Base-by-base conservation (phyloP, 2,329 filamentous ascomycete species). In the Corynespora cassiicola region DNA sequence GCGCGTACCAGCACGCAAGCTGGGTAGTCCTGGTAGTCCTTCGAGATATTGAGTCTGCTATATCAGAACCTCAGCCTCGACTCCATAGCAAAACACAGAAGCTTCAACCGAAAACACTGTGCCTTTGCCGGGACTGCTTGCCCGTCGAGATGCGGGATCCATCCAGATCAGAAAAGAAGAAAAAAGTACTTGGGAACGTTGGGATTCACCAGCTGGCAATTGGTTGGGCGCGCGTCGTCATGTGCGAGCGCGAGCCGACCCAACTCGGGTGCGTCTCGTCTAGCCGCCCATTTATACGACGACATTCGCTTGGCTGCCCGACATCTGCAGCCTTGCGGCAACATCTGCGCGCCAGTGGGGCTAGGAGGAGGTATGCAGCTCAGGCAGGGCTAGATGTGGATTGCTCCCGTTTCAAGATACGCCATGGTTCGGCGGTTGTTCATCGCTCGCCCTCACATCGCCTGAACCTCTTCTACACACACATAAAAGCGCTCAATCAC, bases 1-100 rank as follows among this genome's bases (percentile, higher is more conserved):
- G 79, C 80, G 75, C 80, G 77, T 75, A 75, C 65, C 66, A 73
- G 61, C 69, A 63, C 57, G 61, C 61, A 61, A 63, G 61, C 75
- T 75, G 70, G 74, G 74, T n/a, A n/a, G n/a, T n/a, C n/a, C n/a
- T n/a, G 71, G 67, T 77, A 69, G 66, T 58, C 62, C 57, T 52
- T 63, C 57, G 59, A 66, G 61, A 47, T 50, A 52, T 42, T 42
- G 50, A 54, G 54, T 53, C 40, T 32, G 71, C 71, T 72, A 58
- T 63, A 82, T 81, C 87, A 87, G 84, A 81, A 84, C 79, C 78
- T 69, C 80, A 81, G 79, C 82, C 81, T 79, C 71, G 71, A 71
- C 65, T 84, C 80, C 83, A 83, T 88, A 87, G 85, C 84, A 86
- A 81, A 85, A 74, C 70, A 73, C 72, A 71, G 66, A 67, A 62